A percentile compares a stretch with the other conserved stretches of the same genome.
phyloP scores from a whole-genome alignment of 495 filamentous ascomycete genomes.

The Aspergillus sparsus region DNA sequence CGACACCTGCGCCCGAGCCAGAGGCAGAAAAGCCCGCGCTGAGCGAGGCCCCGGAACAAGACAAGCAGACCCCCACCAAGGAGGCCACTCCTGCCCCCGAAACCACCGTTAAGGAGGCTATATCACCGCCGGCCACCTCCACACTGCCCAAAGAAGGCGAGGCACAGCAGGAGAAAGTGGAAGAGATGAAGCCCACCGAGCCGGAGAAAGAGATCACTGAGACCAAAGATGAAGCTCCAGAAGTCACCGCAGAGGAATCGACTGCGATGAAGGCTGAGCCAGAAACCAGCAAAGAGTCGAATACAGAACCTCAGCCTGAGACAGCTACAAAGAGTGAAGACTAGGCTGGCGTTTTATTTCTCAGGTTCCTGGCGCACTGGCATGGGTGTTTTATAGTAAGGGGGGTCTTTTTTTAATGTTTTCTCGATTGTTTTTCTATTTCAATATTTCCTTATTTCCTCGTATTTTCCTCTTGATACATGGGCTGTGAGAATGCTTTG shows the following conservation, averaged over 20 bases:
- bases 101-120: conserved; percentile 24
- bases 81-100: conserved; percentile 26
- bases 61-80: conserved; percentile 27
- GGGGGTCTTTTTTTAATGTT: conserved; percentile 19
- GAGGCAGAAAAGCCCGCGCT: conserved; percentile 26
- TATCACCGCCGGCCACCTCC: conserved; percentile 27
- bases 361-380: conserved; percentile 43
- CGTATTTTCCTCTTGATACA: not conserved
- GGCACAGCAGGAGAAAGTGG: conserved; percentile 17
- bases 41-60: conserved; percentile 17
- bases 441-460: not conserved
- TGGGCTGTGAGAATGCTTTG: not conserved
- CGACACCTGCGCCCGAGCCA: conserved; percentile 23
- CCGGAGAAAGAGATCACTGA: conserved; percentile 18
- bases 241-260: conserved; percentile 25
- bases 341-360: conserved; percentile 29
- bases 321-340: conserved; percentile 38
- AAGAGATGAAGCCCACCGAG: conserved; percentile 21
- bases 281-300: conserved; percentile 25
- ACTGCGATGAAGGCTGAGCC: conserved; percentile 23
- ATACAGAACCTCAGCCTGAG: conserved; percentile 29
- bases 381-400: conserved; percentile 45
- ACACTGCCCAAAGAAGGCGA: conserved; percentile 28
- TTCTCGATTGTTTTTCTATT: conserved; percentile 7
- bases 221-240: conserved; percentile 24